Percentiles rank a stretch among this genome's conserved stretches.
Conservation (phyloP, 225 moss, liverwort and hornwort genomes). For the Physcomitrellopsis africana region DNA sequence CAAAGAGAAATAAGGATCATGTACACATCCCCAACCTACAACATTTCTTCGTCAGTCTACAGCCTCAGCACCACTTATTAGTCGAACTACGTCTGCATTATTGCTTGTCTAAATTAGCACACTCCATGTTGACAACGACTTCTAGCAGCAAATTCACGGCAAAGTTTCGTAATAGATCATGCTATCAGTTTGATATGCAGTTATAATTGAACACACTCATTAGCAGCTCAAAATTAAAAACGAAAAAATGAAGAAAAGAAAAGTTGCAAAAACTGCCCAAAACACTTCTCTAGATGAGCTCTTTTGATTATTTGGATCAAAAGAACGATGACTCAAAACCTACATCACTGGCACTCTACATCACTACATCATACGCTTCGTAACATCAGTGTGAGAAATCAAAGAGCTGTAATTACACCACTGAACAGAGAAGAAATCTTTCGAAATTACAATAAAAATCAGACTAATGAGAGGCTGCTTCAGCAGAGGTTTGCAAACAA, state of each 20-base stretch:
- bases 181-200: background rate
- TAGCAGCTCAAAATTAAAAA: background rate
- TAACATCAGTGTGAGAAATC: background rate
- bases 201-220: background rate
- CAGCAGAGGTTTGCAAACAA: background rate
- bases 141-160: background rate
- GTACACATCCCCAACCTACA: constrained; percentile 3
- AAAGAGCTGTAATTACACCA: background rate
- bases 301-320: background rate
- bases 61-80: background rate
- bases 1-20: background rate
- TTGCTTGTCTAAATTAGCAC: background rate
- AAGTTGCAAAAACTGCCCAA: constrained; percentile 16
- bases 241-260: background rate
- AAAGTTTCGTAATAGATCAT: background rate
- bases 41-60: background rate
- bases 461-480: too few relatives aligned
- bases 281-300: constrained; percentile 18
- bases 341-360: background rate
- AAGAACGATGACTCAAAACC: background rate
- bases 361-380: background rate
- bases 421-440: background rate
- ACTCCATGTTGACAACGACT: background rate
- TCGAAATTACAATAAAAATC: background rate
- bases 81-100: background rate